phyloP scores from a whole-genome alignment of 345 rosid genomes.

The Combretum micranthum region DNA sequence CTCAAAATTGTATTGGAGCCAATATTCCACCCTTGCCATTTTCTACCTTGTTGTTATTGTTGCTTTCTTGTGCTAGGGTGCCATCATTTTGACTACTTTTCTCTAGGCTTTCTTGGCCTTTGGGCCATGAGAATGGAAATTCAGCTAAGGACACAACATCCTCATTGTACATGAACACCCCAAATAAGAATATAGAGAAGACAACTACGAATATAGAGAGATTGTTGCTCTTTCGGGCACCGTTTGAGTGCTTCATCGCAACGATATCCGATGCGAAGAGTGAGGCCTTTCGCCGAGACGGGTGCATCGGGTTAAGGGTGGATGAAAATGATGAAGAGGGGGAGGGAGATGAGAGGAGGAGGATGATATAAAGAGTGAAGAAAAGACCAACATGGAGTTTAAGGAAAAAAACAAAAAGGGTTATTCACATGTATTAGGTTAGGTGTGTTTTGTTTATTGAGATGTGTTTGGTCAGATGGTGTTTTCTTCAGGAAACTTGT shows the following conservation, averaged over 20 bases:
- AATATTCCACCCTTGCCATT: too few species aligned
- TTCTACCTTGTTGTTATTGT: neutral
- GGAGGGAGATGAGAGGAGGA: conserved; percentile 14
- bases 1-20: too few species aligned
- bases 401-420: neutral
- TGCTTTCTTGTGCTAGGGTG: conserved; percentile 28
- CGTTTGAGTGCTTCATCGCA: conserved; percentile 5
- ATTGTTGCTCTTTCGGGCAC: conserved; percentile 40
- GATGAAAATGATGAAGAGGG: conserved; percentile 4
- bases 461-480: conserved; percentile 67
- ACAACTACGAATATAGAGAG: conserved; percentile 46
- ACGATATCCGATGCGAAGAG: conserved; percentile 34
- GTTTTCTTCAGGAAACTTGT: conserved; percentile 41
- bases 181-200: conserved; percentile 55
- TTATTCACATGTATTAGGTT: neutral
- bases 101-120: conserved; percentile 30
- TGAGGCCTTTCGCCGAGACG: conserved; percentile 26
- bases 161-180: conserved; percentile 58
- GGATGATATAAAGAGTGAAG: too few species aligned
- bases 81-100: conserved; percentile 12
- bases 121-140: conserved; percentile 69
- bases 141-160: conserved; percentile 59
- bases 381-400: neutral
- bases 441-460: conserved; percentile 21
- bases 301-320: conserved; percentile 30